Base-by-base conservation (phyloP, 2,329 filamentous ascomycete species). In the Zymoseptoria passerinii region DNA sequence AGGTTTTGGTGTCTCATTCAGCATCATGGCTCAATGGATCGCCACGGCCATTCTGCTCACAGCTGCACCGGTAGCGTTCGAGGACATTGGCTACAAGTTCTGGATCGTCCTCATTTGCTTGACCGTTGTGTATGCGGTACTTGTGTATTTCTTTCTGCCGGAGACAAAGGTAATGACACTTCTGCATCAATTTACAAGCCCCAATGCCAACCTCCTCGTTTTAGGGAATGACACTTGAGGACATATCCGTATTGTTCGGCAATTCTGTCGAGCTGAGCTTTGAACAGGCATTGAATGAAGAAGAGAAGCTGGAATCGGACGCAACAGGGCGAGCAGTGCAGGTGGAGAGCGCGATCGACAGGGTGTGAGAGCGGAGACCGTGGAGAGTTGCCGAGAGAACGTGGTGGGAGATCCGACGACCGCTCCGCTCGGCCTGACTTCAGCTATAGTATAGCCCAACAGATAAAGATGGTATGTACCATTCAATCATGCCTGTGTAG, bases 101-200 rank as follows among this genome's bases (percentile, higher is more conserved):
- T 63, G 59, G 55, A 51, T 63, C 28, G 51, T 63, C 16, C 51
- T 61, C 20, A 61, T 63, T 28, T 61, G 52, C 48, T 52, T 61
- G 52, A 61, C 54, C 8, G 53, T 52, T 20, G 54, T 61, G 20
- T 58, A 60, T 49, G 65, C 69, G 8, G 49, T 70, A 18, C 73
- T 73, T 60, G 72, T 73, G 8, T 75, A 70, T 63, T 64, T 70
- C 52, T 69, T 74, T 59, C 69, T 75, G 1, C 72, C 72, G 1
- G 73, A 75, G 63, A 74, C 73, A 9, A 73, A 72, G 60, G 71
- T 71, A 18, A 63, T 75, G 8, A 73, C 73, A 1, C 68, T 75
- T 18, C n/a, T n/a, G n/a, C n/a, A n/a, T n/a, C n/a, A n/a, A n/a
- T n/a, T n/a, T n/a, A n/a, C n/a, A n/a, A n/a, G n/a, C n/a, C n/a